These are phyloP conservation scores for Puccinia triticina DNA, from an alignment of 1,284 basidiomycete genomes.

Conservation along the genomic window DNA sequence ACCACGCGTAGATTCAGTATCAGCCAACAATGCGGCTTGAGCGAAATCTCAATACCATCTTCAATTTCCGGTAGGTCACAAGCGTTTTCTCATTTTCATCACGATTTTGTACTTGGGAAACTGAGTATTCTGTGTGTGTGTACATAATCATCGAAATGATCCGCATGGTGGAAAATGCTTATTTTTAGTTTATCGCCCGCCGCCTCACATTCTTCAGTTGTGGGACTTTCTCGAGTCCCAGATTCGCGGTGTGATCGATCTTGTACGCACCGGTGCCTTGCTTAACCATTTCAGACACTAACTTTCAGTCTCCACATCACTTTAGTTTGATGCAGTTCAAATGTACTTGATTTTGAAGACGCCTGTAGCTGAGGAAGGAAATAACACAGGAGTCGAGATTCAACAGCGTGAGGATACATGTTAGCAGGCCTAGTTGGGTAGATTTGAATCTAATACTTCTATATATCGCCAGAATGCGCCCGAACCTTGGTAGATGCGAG, in stretches of 20 bases:
- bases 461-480: constrained; percentile 27
- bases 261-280: background rate
- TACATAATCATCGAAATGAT: too few relatives aligned
- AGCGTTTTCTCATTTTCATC: background rate
- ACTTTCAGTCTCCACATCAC: background rate
- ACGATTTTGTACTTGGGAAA: background rate
- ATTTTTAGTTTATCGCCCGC: constrained; percentile 33
- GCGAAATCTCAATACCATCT: constrained; percentile 3
- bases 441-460: background rate
- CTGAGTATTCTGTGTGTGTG: too few relatives aligned
- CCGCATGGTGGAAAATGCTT: background rate
- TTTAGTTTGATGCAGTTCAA: constrained; percentile 43
- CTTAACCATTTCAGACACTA: background rate
- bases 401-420: constrained; percentile 39
- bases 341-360: constrained; percentile 50
- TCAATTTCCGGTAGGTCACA: constrained; percentile 37
- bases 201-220: constrained; percentile 40
- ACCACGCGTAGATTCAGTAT: constrained; percentile 39
- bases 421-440: background rate
- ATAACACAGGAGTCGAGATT: constrained; percentile 51
- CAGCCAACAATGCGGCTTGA: constrained; percentile 34
- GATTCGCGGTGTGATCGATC: constrained; percentile 20
- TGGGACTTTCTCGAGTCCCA: constrained; percentile 45
- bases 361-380: constrained; percentile 49
- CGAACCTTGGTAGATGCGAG: constrained; percentile 47